Conservation (phyloP, 2,329 filamentous ascomycete species). For the Cercospora zeae-maydis region DNA sequence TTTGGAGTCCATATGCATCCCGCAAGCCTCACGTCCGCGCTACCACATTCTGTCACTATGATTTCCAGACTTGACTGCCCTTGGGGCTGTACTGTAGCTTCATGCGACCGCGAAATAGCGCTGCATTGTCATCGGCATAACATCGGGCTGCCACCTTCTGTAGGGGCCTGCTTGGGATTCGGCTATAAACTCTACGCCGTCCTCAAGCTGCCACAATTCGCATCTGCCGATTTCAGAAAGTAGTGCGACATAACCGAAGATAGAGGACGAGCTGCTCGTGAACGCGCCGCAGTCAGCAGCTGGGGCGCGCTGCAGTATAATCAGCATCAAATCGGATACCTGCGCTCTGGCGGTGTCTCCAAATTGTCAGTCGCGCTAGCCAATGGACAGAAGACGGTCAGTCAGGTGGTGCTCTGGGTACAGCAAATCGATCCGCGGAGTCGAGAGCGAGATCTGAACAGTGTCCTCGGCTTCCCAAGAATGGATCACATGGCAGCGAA, state of each 20-base stretch:
- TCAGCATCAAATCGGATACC: background rate
- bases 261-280: background rate
- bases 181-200: slow-evolving; percentile 14
- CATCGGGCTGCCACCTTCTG: slow-evolving; percentile 3
- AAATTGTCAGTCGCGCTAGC: background rate
- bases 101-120: background rate
- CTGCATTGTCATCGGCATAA: slow-evolving; percentile 5
- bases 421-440: background rate
- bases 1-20: background rate
- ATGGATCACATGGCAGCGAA: background rate
- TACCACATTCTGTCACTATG: background rate
- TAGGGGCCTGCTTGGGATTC: slow-evolving; percentile 4
- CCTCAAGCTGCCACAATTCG: background rate
- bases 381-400: background rate
- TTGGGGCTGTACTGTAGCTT: background rate
- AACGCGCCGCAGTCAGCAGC: background rate
- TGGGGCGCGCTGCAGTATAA: background rate
- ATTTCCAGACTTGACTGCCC: background rate
- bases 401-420: background rate
- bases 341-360: background rate
- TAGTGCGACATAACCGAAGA: background rate
- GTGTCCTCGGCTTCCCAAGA: background rate
- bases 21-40: background rate
- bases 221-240: slow-evolving; percentile 4
- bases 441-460: background rate